Evolutionary conservation across 257 asterid genomes (phyloP).

Genomic region (Cynanchum wilfordii): DNA sequence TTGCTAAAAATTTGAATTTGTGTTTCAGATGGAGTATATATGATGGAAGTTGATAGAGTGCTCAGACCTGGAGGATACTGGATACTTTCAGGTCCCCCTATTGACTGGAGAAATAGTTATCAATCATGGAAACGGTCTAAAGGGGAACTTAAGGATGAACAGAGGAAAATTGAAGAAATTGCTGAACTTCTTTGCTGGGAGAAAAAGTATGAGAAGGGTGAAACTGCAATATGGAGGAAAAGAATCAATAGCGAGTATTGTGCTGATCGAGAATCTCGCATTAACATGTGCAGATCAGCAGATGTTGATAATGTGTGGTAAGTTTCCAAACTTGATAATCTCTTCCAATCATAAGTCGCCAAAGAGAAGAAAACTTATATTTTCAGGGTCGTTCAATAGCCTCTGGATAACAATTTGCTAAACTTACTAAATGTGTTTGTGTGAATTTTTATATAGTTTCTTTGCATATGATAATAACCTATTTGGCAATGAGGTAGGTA

Average conservation of each 20-base stretch:
- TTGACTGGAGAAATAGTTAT: constrained; percentile 31
- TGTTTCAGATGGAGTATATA: constrained; percentile 30
- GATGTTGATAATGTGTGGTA: constrained; percentile 33
- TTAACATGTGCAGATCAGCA: constrained; percentile 23
- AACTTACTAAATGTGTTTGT: neutral
- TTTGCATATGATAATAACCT: neutral
- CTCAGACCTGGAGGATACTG: constrained; percentile 48
- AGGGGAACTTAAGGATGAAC: constrained; percentile 37
- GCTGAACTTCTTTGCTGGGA: constrained; percentile 44
- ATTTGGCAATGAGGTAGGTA: constrained; percentile 23
- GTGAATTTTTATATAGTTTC: neutral
- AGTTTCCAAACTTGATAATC: constrained; percentile 4
- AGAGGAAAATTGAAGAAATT: constrained; percentile 33
- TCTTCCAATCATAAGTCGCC: neutral
- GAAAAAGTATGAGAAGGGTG: constrained; percentile 34
- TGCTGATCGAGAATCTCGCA: constrained; percentile 27
- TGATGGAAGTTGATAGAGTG: constrained; percentile 41
- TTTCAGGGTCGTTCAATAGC: neutral
- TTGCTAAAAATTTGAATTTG: neutral
- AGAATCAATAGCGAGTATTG: constrained; percentile 28
- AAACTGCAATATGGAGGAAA: constrained; percentile 43
- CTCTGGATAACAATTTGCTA: neutral
- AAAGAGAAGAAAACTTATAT: neutral
- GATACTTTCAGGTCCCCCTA: constrained; percentile 48
- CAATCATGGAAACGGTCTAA: constrained; percentile 32